Conservation (phyloP, 2,329 filamentous ascomycete species). For the Cordyceps tenuipes region DNA sequence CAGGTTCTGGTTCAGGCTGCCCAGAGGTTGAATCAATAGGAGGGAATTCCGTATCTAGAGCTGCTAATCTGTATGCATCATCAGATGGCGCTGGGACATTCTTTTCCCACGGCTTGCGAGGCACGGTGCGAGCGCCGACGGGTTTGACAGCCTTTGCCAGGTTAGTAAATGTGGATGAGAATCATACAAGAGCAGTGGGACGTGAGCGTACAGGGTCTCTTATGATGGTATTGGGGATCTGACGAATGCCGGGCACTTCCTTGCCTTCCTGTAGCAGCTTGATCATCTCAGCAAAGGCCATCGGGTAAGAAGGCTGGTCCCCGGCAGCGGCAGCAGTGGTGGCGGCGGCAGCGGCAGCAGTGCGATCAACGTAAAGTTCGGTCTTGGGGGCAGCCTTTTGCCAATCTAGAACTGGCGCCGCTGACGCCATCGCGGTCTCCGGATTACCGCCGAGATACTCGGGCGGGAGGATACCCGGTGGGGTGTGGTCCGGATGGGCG, state of each 20-base stretch:
- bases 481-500: conserved; percentile 23
- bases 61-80: conserved; percentile 15
- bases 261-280: conserved; percentile 75
- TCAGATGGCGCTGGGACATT: conserved; percentile 22
- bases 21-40: conserved; percentile 30
- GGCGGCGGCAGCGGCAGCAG: conserved; percentile 9
- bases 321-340: conserved; percentile 16
- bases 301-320: conserved; percentile 65
- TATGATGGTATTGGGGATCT: conserved; percentile 75
- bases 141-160: conserved; percentile 35
- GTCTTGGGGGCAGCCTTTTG: conserved; percentile 41
- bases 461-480: conserved; percentile 30
- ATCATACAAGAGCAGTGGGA: not conserved
- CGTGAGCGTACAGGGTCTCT: conserved; percentile 52
- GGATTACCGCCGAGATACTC: conserved; percentile 19
- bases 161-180: not conserved
- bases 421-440: conserved; percentile 10
- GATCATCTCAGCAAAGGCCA: conserved; percentile 76
- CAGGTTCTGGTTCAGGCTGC: conserved; percentile 20
- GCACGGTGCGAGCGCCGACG: conserved; percentile 37
- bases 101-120: conserved; percentile 72
- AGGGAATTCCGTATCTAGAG: conserved; percentile 28
- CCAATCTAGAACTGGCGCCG: conserved; percentile 30
- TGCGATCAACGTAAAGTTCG: conserved; percentile 37
- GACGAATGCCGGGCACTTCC: conserved; percentile 76